Evolutionary conservation across 768 basidiomycete species (phyloP).

Genomic region (Erythrobasidium yunnanense): DNA sequence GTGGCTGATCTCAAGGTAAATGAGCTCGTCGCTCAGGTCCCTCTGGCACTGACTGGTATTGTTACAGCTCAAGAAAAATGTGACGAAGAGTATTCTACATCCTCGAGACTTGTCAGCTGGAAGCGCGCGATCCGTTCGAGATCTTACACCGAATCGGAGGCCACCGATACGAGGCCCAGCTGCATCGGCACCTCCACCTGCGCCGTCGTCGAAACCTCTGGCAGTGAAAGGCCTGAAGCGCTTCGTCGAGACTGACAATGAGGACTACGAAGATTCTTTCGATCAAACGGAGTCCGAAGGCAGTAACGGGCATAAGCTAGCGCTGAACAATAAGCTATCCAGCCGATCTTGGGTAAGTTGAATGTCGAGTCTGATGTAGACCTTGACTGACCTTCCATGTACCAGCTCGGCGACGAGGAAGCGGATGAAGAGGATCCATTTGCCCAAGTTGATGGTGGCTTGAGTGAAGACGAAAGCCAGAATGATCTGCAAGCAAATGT

Average conservation of each 20-base stretch:
- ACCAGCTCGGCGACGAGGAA: constrained; percentile 65
- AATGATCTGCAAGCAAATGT: constrained; percentile 86
- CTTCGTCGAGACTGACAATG: constrained; percentile 50
- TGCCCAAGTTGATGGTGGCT: constrained; percentile 57
- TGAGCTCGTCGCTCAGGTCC: not conserved
- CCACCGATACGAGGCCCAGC: constrained; percentile 6
- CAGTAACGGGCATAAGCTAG: constrained; percentile 47
- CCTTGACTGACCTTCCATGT: not conserved
- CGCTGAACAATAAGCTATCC: constrained; percentile 73
- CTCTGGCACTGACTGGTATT: too few relatives aligned
- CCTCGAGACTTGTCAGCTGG: constrained; percentile 60
- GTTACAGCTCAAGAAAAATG: constrained; percentile 56
- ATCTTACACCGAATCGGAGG: not conserved
- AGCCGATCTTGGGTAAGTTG: constrained; percentile 71
- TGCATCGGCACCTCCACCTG: not conserved
- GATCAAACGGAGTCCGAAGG: constrained; percentile 41
- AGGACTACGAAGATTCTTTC: constrained; percentile 94
- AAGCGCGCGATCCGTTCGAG: constrained; percentile 12
- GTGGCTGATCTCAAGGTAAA: constrained; percentile 71
- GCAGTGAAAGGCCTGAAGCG: constrained; percentile 8
- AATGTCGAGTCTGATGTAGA: constrained; percentile 29
- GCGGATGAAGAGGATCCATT: constrained; percentile 93
- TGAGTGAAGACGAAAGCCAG: constrained; percentile 37
- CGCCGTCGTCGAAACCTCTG: not conserved
- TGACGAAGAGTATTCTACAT: constrained; percentile 67